Evolutionary conservation across 768 basidiomycete species (phyloP), one percentile per base, ranked within the genome.

Genomic region (Pisolithus albus): DNA sequence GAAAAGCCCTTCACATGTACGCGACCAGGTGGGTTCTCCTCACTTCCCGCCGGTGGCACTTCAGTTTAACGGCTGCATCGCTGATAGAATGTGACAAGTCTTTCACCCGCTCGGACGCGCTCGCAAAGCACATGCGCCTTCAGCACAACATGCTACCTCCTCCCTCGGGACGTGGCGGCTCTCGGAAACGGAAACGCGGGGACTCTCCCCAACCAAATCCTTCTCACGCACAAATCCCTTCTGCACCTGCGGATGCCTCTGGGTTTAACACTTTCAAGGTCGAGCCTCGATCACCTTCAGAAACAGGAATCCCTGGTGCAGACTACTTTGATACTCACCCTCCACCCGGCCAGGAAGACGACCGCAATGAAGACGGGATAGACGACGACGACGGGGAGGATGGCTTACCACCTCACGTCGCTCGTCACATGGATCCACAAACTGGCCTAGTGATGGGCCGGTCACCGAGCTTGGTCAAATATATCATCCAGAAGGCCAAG

Each of bases 71-170:
- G 21, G 60, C 15, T 21, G 7, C 30, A 59, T 50, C 26, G 2
- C 19, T 34, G 1, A 18, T 18, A 94, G 93, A 93, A 72, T 97
- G 94, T 64, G 90, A 91, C 74, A 93, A 92, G 61, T 86, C 89
- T 0, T 97, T 97, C 68, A 93, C 92, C 8, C 91, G 93, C 40
- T 92, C 92, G 1, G 93, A 96, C 69, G 92, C 93, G 8, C 81
- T 95, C 18, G 84, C 84, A 19, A 95, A 95, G 63, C 93, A 96
- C 66, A 86, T 92, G 81, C 84, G 91, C 23, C 81, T 88, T 30
- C 88, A 93, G 61, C 88, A 92, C 69, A 84, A 86, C 59, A 82
- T 88, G 62, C 76, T 76, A 2, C 83, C 86, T 0, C 86, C 88
- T 0, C 75, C 81, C 1, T 85, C 89, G 0, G 82, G 83, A 5